Base-by-base conservation (phyloP, 129 eudicot genomes). In the Glebionis coronaria region DNA sequence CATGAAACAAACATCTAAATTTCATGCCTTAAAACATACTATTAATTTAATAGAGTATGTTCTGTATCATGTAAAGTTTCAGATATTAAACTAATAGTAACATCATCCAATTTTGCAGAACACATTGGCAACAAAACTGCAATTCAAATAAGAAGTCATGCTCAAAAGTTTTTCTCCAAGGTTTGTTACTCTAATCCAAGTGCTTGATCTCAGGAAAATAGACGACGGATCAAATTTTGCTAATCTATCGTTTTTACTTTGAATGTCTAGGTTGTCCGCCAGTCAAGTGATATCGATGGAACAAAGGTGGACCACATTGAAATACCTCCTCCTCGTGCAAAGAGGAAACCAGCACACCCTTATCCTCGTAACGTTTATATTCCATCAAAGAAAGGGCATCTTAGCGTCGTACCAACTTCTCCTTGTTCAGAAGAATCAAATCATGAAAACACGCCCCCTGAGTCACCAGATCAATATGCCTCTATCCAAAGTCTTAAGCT, bases 311-410 rank as follows among this genome's bases (percentile, higher is more conserved):
- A 82, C 44, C 75, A 75, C 12, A 73, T 84, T 49, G 95, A 90
- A 54, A 87, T 86, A 29, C 97, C 97, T 12, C 97, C 97, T 12
- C 95, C 97, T 70, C 85, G 97, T 58, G 88, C 97, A 14, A 90
- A 90, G 71, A 80, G 97, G 55, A 90, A 90, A 56, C 91, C 95
- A 1, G 69, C 75, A 81, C 95, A 67, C 71, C 97, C 97, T n/a
- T 90, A 90, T 73, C 95, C 95, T 63, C 97, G 97, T 51, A 90
- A 90, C 52, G 47, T 69, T 5, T 67, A 61, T 9, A 29, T 60
- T 46, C 80, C 72, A 1, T 38, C 50, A 9, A 75, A 79, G 69
- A 76, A 71, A 12, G 77, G 44, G 14, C 38, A 64, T 18, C 49
- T 28, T 19, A n/a, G 56, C 11, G n/a, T 19, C 11, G 73, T 73